Evolutionary conservation across 2,329 filamentous ascomycete species (phyloP).

Genomic region (Coleophoma crateriformis): DNA sequence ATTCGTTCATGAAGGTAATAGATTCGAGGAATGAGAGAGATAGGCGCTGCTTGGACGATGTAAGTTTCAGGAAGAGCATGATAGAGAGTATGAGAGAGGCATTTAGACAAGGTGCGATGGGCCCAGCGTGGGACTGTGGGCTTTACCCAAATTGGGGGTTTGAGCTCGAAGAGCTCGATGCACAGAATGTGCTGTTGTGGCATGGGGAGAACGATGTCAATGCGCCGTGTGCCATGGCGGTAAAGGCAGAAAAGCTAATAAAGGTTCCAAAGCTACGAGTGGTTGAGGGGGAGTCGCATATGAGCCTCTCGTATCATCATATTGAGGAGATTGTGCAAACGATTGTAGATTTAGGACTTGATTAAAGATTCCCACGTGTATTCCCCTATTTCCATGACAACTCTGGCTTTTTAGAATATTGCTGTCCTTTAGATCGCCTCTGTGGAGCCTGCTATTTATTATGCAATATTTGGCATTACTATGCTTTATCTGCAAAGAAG

Average conservation of each 20-base stretch:
- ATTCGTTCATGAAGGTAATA: slow-evolving; percentile 7
- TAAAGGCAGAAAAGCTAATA: slow-evolving; percentile 5
- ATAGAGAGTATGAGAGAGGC: slow-evolving; percentile 8
- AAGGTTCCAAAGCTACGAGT: slow-evolving; percentile 3
- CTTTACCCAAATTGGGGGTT: slow-evolving; percentile 10
- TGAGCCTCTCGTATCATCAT: slow-evolving; percentile 8
- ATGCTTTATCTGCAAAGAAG: too few species aligned
- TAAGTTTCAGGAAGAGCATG: slow-evolving; percentile 1
- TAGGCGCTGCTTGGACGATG: slow-evolving; percentile 6
- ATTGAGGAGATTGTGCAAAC: slow-evolving; percentile 4
- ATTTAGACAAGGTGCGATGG: slow-evolving; percentile 6
- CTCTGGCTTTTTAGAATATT: too few species aligned
- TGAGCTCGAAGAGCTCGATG: slow-evolving; percentile 7
- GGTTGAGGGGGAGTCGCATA: slow-evolving; percentile 8
- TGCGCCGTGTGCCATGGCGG: slow-evolving; percentile 7
- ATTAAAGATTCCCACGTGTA: background rate
- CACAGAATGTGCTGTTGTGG: slow-evolving; percentile 8
- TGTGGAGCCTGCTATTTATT: too few species aligned
- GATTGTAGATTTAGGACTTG: background rate
- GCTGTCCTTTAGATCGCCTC: too few species aligned
- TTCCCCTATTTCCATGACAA: too few species aligned
- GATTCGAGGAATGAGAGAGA: slow-evolving; percentile 3
- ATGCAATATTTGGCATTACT: too few species aligned
- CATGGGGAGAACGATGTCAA: slow-evolving; percentile 12
- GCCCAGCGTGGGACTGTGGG: slow-evolving; percentile 5